These are phyloP conservation scores for Paramecium caudatum DNA, from an alignment of 73 alveolate genomes.

Conservation along the genomic window DNA sequence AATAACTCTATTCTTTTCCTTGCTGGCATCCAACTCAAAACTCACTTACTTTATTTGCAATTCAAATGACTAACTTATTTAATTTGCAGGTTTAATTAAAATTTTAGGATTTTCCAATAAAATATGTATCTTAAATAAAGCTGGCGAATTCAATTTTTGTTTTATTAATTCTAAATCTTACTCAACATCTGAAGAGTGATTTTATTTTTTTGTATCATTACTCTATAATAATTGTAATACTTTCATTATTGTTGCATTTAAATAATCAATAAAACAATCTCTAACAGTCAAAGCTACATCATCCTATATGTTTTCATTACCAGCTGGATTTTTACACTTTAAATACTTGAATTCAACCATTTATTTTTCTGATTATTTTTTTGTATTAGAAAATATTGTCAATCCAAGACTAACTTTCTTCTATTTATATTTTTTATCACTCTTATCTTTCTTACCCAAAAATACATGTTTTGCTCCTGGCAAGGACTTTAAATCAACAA, in stretches of 20 bases:
- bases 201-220: not conserved
- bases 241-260: slow-evolving; percentile 18
- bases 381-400: slow-evolving; percentile 28
- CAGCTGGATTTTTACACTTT: not conserved
- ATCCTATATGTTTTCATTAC: not conserved
- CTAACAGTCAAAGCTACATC: slow-evolving; percentile 28
- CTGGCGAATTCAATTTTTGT: not conserved
- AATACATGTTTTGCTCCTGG: not conserved
- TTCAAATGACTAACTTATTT: slow-evolving; percentile 26
- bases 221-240: not conserved
- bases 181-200: not conserved
- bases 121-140: not conserved
- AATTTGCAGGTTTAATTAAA: not conserved
- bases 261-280: slow-evolving; percentile 55
- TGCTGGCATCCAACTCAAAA: slow-evolving; percentile 40
- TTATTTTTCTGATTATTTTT: slow-evolving; percentile 25
- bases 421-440: not conserved
- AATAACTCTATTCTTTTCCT: slow-evolving; percentile 11
- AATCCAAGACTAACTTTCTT: not conserved
- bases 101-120: slow-evolving; percentile 16
- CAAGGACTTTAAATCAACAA: slow-evolving; percentile 30
- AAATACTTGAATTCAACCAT: slow-evolving; percentile 43
- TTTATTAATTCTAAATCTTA: slow-evolving; percentile 32
- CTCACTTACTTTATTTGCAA: not conserved
- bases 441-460: slow-evolving; percentile 9